These are phyloP conservation scores for Myxozyma neglecta DNA, from an alignment of 805 yeast genomes.

Conservation along the genomic window DNA sequence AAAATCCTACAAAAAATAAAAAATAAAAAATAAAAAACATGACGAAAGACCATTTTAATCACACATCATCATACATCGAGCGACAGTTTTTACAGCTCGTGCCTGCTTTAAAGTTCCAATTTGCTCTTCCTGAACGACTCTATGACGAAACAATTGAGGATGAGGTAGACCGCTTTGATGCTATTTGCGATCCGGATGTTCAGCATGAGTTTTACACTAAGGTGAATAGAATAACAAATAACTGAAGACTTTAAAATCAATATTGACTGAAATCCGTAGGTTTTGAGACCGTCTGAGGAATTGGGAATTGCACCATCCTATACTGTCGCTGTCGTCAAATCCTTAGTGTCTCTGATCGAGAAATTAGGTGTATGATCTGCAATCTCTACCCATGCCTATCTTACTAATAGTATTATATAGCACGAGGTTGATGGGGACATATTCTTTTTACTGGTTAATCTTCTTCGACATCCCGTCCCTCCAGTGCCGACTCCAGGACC, in stretches of 20 bases:
- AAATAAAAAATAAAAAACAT: neutral
- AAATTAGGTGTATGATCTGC: neutral
- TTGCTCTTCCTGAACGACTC: neutral
- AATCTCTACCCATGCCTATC: no score
- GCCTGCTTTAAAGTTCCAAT: slow-evolving; percentile 13
- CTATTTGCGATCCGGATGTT: slow-evolving; percentile 13
- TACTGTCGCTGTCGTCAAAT: slow-evolving; percentile 4
- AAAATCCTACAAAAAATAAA: neutral
- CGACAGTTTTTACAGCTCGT: slow-evolving; percentile 28
- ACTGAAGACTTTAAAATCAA: neutral
- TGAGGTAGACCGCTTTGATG: neutral
- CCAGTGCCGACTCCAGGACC: slow-evolving; percentile 12
- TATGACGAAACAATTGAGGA: neutral
- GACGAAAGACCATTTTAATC: neutral
- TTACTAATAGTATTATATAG: neutral
- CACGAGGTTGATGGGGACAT: slow-evolving; percentile 20
- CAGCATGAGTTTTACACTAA: slow-evolving; percentile 8
- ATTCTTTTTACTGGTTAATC: neutral
- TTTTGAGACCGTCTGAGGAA: neutral
- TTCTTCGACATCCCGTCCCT: neutral
- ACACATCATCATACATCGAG: slow-evolving; percentile 4
- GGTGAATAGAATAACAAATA: neutral
- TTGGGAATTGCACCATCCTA: slow-evolving; percentile 5
- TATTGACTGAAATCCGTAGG: neutral
- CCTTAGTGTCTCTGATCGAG: slow-evolving; percentile 2